Evolutionary conservation across 345 rosid species (phyloP).

Genomic region (Trapa bicornis): DNA sequence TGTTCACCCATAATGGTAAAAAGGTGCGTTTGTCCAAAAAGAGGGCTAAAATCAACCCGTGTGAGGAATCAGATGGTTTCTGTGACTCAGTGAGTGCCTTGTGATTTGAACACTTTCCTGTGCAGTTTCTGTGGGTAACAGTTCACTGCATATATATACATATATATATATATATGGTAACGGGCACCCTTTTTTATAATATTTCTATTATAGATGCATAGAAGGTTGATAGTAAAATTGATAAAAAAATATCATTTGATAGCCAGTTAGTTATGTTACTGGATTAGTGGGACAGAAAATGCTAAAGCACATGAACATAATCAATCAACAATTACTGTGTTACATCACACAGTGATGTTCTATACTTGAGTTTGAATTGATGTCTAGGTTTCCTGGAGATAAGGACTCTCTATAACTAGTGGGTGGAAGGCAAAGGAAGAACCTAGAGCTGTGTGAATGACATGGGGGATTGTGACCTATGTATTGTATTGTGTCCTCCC

Average conservation of each 20-base stretch:
- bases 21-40: too few relatives aligned
- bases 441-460: neutral
- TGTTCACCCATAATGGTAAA: too few relatives aligned
- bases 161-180: too few relatives aligned
- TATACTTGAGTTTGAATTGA: neutral
- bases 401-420: neutral
- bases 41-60: too few relatives aligned
- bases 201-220: neutral
- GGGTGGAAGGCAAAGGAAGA: neutral
- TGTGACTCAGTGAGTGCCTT: neutral
- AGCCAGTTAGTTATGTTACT: too few relatives aligned
- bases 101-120: neutral
- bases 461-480: neutral
- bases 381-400: neutral
- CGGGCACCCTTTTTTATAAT: neutral
- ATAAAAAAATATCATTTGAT: too few relatives aligned
- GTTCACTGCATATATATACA: neutral
- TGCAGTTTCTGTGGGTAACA: neutral
- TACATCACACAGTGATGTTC: neutral
- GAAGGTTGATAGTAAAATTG: neutral
- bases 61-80: too few relatives aligned
- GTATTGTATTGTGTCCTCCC: neutral
- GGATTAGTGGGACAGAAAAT: neutral
- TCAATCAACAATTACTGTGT: too few relatives aligned
- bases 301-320: too few relatives aligned